Evolutionary conservation across 192 early-diverging fungal species (phyloP).

Genomic region (Backusella australiensis): DNA sequence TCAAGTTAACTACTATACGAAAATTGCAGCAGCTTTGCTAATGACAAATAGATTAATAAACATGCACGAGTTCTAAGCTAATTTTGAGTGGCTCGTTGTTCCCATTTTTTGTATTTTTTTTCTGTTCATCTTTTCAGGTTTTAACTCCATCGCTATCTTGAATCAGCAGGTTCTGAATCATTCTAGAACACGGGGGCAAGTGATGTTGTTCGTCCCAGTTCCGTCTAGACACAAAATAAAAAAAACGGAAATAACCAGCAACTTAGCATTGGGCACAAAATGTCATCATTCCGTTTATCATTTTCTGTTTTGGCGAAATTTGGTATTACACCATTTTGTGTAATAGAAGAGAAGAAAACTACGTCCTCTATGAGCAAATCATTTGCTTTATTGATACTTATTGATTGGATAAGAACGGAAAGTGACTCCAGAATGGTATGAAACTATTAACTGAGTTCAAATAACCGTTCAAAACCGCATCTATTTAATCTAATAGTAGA

Average conservation of each 20-base stretch:
- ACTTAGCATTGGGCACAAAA: not conserved
- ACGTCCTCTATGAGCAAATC: not conserved
- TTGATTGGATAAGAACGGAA: not conserved
- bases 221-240: not conserved
- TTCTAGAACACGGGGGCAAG: not conserved
- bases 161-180: not conserved
- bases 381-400: not conserved
- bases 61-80: not conserved
- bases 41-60: not conserved
- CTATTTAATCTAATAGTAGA: not conserved
- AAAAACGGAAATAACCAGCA: not conserved
- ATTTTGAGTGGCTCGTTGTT: not conserved
- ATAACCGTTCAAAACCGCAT: not conserved
- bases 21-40: not conserved
- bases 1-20: not conserved
- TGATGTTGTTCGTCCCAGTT: not conserved
- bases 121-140: not conserved
- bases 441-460: constrained; percentile 3
- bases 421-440: not conserved
- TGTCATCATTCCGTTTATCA: not conserved
- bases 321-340: not conserved
- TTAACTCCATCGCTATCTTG: not conserved
- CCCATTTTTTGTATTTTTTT: not conserved
- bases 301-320: not conserved
- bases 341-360: not conserved